Percentiles rank a stretch among this genome's conserved stretches.
Conservation (phyloP, 805 yeast species). For the Metschnikowia sp. region DNA sequence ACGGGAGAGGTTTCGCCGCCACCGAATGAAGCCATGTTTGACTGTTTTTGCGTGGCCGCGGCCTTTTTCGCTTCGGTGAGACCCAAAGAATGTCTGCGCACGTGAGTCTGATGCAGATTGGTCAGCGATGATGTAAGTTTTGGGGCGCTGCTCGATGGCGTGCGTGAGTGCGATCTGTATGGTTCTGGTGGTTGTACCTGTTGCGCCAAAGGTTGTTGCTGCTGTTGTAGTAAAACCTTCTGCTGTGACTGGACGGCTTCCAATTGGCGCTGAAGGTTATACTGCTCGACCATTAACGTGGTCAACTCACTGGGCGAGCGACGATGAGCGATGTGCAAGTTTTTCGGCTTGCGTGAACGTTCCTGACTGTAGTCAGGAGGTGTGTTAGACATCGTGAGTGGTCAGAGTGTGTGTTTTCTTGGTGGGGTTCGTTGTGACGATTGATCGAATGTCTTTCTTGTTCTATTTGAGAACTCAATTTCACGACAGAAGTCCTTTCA, state of each 20-base stretch:
- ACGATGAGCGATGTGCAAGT: slow-evolving; percentile 90
- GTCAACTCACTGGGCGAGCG: slow-evolving; percentile 95
- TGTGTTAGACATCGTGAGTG: slow-evolving; percentile 12
- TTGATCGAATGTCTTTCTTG: too few relatives aligned
- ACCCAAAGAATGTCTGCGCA: slow-evolving; percentile 89
- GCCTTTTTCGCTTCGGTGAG: slow-evolving; percentile 91
- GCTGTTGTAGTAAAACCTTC: slow-evolving; percentile 79
- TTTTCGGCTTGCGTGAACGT: slow-evolving; percentile 28
- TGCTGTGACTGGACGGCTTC: slow-evolving; percentile 91
- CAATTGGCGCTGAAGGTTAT: slow-evolving; percentile 85
- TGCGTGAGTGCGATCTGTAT: slow-evolving; percentile 35
- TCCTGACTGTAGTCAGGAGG: slow-evolving; percentile 10
- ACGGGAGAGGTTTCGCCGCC: slow-evolving; percentile 16
- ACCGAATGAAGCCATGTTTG: slow-evolving; percentile 31
- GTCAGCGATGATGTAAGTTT: slow-evolving; percentile 29
- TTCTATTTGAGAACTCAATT: too few relatives aligned
- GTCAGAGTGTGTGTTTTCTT: background rate
- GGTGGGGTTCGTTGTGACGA: too few relatives aligned
- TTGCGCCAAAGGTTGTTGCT: slow-evolving; percentile 21
- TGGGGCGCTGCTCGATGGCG: slow-evolving; percentile 27
- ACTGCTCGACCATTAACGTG: slow-evolving; percentile 85
- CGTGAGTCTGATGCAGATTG: slow-evolving; percentile 58
- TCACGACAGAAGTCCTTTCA: too few relatives aligned
- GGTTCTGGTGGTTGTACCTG: slow-evolving; percentile 19
- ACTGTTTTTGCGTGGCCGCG: slow-evolving; percentile 81